Evolutionary conservation across 768 basidiomycete genomes (phyloP), one percentile per base, ranked within the genome.

Genomic region (Tricholoma terreum): DNA sequence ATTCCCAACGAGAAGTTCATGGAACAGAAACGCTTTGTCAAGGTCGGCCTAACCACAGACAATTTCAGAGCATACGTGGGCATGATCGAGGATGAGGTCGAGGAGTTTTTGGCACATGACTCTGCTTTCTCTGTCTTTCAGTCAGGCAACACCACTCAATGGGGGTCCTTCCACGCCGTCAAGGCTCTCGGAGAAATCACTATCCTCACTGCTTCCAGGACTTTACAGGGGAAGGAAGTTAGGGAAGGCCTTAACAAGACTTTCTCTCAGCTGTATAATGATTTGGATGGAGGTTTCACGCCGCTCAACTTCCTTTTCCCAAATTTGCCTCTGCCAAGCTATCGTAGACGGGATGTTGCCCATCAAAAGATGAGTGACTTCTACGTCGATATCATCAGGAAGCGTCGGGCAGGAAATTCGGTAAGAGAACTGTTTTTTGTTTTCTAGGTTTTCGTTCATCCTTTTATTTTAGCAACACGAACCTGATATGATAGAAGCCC

Each of bases 21-120:
- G 95, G 94, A 99, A 66, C 97, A 99, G 72, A 99, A 99, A 81
- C 90, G 89, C 69, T 98, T 98, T 67, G 89, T 98, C 73, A 99
- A 99, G 76, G 86, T 94, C 59, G 95, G 97, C 21, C 84, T 99
- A 19, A 91, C 94, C 10, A 85, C 84, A 11, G 95, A 98, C 24
- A 95, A 95, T 72, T 85, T 99, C 71, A 84, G 87, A 42, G 79
- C 85, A 30, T 98, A 99, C 52, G 80, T 86, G 17, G 84, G 85
- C 50, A 86, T 92, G 83, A 87, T 92, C 56, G 85, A 85, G 58
- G 80, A 90, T 38, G 89, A 90, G 67, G 83, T 90, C 36, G 80
- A 85, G 35, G 76, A 86, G 30, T 94, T 87, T 71, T 75, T 96
- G 71, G 73, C 74, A 36, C 77, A 77, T 56, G 92, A 96, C 61